Percentiles rank a stretch among this genome's conserved stretches.
Evolutionary conservation across 192 early-diverging fungal species (phyloP).

Genomic region (Spizellomyces punctatus): DNA sequence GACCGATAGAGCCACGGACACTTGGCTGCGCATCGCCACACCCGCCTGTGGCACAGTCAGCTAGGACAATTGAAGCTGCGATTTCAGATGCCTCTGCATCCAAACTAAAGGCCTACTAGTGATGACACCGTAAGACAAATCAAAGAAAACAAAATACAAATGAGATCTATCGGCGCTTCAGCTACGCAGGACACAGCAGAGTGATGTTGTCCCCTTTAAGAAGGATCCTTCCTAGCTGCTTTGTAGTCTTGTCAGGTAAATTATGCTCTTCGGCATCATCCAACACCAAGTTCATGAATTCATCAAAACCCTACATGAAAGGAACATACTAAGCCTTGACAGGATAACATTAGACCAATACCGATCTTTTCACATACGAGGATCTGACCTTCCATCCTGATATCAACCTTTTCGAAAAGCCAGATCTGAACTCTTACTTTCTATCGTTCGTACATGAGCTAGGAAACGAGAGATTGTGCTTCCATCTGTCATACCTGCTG

Average conservation of each 20-base stretch:
- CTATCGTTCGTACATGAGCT: constrained; percentile 37
- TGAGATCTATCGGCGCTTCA: too few relatives aligned
- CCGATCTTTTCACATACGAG: constrained; percentile 60
- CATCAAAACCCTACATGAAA: constrained; percentile 88
- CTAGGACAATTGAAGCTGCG: too few relatives aligned
- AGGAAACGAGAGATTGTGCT: background rate
- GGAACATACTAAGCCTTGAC: background rate
- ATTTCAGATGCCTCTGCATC: too few relatives aligned
- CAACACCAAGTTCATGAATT: constrained; percentile 97
- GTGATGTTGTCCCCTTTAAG: constrained; percentile 98
- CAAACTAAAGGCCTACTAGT: too few relatives aligned
- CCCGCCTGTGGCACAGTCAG: too few relatives aligned
- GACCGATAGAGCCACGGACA: too few relatives aligned
- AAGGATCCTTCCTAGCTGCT: constrained; percentile 82
- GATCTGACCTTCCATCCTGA: constrained; percentile 90
- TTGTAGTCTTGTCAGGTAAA: constrained; percentile 75
- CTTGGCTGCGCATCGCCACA: too few relatives aligned
- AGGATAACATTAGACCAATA: too few relatives aligned
- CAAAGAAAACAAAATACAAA: too few relatives aligned
- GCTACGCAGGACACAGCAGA: constrained; percentile 39
- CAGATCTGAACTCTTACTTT: constrained; percentile 91
- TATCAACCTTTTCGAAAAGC: constrained; percentile 86
- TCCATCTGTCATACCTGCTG: constrained; percentile 63
- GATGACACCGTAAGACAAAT: too few relatives aligned
- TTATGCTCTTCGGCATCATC: constrained; percentile 87